phyloP scores from a whole-genome alignment of 129 eudicot genomes.

The Logfia minima region DNA sequence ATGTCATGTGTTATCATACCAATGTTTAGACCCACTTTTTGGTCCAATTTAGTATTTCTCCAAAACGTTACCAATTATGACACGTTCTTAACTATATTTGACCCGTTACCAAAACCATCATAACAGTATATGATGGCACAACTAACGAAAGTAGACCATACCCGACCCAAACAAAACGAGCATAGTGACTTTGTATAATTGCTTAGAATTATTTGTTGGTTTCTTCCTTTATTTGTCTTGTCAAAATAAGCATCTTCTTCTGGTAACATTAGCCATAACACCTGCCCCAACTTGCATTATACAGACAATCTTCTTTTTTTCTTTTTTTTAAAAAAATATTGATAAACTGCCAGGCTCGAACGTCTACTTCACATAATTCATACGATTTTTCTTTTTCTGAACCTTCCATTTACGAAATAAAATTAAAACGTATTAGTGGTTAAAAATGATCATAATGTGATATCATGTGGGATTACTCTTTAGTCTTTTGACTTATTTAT shows the following conservation, averaged over 20 bases:
- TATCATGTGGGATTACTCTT: slow-evolving; percentile 11
- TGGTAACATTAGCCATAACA: slow-evolving; percentile 13
- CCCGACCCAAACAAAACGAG: background rate
- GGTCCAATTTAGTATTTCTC: no score
- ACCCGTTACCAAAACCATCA: background rate
- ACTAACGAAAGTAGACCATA: background rate
- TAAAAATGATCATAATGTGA: slow-evolving; percentile 9
- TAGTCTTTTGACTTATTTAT: slow-evolving; percentile 23
- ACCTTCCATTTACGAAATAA: background rate
- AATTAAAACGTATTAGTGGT: background rate
- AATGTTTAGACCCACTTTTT: no score
- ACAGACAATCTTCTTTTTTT: background rate
- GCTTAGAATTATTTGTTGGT: slow-evolving; percentile 14
- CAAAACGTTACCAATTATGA: no score
- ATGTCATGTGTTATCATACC: no score
- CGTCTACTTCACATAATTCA: slow-evolving; percentile 9
- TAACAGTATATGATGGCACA: no score
- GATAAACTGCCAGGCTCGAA: background rate
- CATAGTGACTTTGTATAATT: slow-evolving; percentile 3
- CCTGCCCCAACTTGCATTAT: slow-evolving; percentile 23
- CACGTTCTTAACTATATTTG: background rate
- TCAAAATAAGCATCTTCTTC: slow-evolving; percentile 20
- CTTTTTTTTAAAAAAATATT: no score
- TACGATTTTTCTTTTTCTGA: slow-evolving; percentile 10
- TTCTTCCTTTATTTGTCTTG: slow-evolving; percentile 23